Evolutionary conservation across 208 protist species (phyloP), one percentile per base, ranked within the genome.

Genomic region (Trypanosoma cruzi): DNA sequence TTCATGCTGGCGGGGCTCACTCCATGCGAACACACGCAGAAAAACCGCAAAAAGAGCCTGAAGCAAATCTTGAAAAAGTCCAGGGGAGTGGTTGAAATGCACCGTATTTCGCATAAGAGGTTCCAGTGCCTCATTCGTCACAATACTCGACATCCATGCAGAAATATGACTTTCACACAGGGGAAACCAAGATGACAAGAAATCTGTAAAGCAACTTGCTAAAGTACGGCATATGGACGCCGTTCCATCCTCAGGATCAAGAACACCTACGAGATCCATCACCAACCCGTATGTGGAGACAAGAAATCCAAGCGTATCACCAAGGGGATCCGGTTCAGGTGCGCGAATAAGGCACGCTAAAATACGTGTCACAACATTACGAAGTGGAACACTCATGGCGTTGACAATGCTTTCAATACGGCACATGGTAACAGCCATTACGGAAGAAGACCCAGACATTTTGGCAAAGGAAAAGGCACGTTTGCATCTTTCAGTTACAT

Each of bases 231-330:
- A 68, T 20, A 68, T 34, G 22, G 28, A 28, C 1, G 14, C n/a
- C 26, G 42, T 50, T 32, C 31, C 10, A 44, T 31, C 8, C 11
- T 68, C 32, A 11, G 16, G 1, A n/a, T 50, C 36, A 10, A 68
- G 31, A 22, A 68, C 20, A 31, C 34, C 64, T 18, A 60, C 36
- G 13, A 68, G 64, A 37, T 13, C 10, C 24, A 36, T 59, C n/a
- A 68, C 10, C n/a, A 29, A 40, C 14, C 36, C 31, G 53, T 60
- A 68, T 10, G 34, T 60, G 14, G 16, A 22, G 6, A 68, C 64
- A 50, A 68, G 50, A 37, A 68, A 36, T 49, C 64, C 64, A 36
- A 68, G 53, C 18, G 64, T 60, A n/a, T 68, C 64, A 37, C 64
- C 64, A 24, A 68, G 37, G 4, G 64, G 64, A 52, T 68, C 64